Evolutionary conservation across 176 grass and related monocot genomes (phyloP), one percentile per base, ranked within the genome.

Genomic region (Raddia distichophylla): DNA sequence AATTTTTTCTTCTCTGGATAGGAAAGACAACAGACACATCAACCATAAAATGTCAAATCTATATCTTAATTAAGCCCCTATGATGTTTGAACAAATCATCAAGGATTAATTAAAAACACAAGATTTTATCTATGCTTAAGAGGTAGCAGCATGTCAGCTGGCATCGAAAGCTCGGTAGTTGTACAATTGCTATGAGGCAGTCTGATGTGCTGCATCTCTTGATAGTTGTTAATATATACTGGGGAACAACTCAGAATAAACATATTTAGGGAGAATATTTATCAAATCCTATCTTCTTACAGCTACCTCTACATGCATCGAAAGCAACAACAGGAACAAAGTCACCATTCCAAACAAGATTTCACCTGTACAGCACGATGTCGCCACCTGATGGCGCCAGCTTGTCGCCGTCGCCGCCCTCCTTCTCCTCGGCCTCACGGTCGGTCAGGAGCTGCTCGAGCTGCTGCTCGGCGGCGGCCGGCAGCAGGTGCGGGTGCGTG

Each of bases 291-390:
- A 82, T 33, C 60, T 64, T 56, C 20, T 79, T 49, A 75, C 63
- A 71, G 54, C 76, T 46, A 35, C 35, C 59, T 49, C n/a, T 8
- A 7, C 20, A 72, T 43, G 34, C 9, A 69, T 52, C 59, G 10
- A 18, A 70, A 80, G 47, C 37, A 69, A 83, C 68, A 50, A 84
- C 67, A 57, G 14, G 32, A 44, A 75, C n/a, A 1, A 34, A 76
- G 49, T 64, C 7, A n/a, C 18, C 16, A 35, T 10, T 9, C 60
- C 52, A 71, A 58, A 67, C 34, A 15, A 64, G 7, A 60, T 79
- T 80, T 95, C 27, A 95, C 95, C 93, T 95, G 93, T 99, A 93
- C 58, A 99, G 80, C 40, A 99, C 93, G 69, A 99, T 80, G 47
- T 99, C 93, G 60, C 69, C 94, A 12, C 80, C 93, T 11, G 89